Evolutionary conservation across 495 filamentous ascomycete genomes (phyloP).

Genomic region (Aspergillus wentii): DNA sequence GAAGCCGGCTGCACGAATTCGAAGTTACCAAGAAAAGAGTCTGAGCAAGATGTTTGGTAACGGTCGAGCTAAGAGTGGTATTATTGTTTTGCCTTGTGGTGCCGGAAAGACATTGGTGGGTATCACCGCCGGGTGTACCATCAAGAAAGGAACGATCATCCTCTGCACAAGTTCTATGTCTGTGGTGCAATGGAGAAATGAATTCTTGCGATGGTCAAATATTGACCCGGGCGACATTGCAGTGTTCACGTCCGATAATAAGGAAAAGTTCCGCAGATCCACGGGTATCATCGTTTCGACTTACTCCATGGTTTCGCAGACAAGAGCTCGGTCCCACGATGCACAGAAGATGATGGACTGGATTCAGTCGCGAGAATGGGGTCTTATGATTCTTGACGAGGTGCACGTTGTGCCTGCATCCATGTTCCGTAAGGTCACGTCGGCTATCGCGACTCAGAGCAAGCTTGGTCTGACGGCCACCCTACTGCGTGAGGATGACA

Average conservation of each 20-base stretch:
- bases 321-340: constrained; percentile 80
- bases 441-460: constrained; percentile 84
- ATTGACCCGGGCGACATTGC: constrained; percentile 91
- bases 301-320: constrained; percentile 96
- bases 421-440: constrained; percentile 92
- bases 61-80: constrained; percentile 90
- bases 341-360: constrained; percentile 98
- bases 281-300: constrained; percentile 96
- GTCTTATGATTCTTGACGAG: constrained; percentile 95
- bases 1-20: constrained; percentile 76
- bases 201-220: constrained; percentile 97
- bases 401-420: constrained; percentile 96
- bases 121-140: constrained; percentile 94
- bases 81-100: constrained; percentile 95
- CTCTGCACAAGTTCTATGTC: constrained; percentile 98
- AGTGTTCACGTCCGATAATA: constrained; percentile 91
- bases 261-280: constrained; percentile 80
- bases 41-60: constrained; percentile 99
- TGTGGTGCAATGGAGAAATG: constrained; percentile 92
- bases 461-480: constrained; percentile 98
- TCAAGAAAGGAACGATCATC: constrained; percentile 93
- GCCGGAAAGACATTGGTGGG: constrained; percentile 97
- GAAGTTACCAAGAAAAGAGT: constrained; percentile 93
- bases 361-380: constrained; percentile 88
- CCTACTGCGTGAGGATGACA: constrained; percentile 92